Percentiles rank a stretch among this genome's conserved stretches.
These are phyloP conservation scores for Scalesia atractyloides DNA, from an alignment of 129 eudicot species.

Conservation along the genomic window DNA sequence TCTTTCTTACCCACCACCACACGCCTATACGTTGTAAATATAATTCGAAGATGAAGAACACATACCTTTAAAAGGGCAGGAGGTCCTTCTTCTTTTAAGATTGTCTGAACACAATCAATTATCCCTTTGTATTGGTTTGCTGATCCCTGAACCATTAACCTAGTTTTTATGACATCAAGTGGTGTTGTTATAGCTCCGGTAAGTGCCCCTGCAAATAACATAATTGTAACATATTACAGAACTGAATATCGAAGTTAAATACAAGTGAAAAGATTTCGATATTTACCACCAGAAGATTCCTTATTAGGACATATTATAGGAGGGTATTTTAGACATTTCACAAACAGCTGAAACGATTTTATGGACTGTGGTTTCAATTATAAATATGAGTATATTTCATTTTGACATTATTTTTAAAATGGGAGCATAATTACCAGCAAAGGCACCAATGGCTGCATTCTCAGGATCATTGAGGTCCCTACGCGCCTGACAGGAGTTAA, in stretches of 20 bases:
- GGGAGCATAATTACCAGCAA: conserved; percentile 69
- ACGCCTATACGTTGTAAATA: background rate
- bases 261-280: background rate
- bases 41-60: background rate
- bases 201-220: conserved; percentile 62
- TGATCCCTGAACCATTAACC: conserved; percentile 94
- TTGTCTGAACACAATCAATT: conserved; percentile 69
- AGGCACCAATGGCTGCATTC: conserved; percentile 95
- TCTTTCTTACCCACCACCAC: background rate
- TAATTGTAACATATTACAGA: background rate
- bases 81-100: conserved; percentile 84
- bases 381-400: background rate
- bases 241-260: background rate
- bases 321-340: conserved; percentile 19
- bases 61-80: conserved; percentile 80
- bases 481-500: conserved; percentile 56
- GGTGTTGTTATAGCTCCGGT: conserved; percentile 98
- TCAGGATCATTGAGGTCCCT: conserved; percentile 94
- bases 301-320: background rate
- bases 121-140: conserved; percentile 88
- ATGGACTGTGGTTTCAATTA: background rate
- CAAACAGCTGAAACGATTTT: background rate
- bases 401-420: background rate
- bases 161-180: conserved; percentile 95
- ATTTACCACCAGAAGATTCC: conserved; percentile 2